Conservation (phyloP, 495 filamentous ascomycete species). For the Talaromyces liani region DNA sequence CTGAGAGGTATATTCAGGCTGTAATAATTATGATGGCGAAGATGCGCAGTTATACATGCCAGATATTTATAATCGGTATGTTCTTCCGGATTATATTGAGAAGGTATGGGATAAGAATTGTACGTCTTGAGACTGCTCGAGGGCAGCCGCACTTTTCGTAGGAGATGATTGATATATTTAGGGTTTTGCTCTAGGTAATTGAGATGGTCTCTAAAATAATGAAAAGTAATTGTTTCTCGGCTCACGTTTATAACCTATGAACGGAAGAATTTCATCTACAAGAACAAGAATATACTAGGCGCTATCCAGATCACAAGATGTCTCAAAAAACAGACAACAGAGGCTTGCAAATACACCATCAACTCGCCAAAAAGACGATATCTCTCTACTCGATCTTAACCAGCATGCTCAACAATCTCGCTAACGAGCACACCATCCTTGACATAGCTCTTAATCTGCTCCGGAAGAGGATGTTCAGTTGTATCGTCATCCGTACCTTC, state of each 20-base stretch:
- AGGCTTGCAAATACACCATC: not conserved
- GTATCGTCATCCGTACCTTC: constrained; percentile 62
- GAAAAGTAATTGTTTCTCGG: not conserved
- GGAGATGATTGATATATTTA: not conserved
- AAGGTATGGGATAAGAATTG: too few relatives aligned
- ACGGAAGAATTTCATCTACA: not conserved
- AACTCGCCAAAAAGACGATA: not conserved
- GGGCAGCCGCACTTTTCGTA: not conserved
- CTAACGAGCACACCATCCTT: constrained; percentile 68
- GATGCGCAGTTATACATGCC: too few relatives aligned
- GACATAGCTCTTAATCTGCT: constrained; percentile 79
- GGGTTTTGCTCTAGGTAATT: too few relatives aligned
- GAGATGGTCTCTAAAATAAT: not conserved
- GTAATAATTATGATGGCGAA: too few relatives aligned
- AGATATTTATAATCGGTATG: too few relatives aligned
- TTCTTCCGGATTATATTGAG: too few relatives aligned
- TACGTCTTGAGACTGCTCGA: too few relatives aligned
- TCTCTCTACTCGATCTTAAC: constrained; percentile 29
- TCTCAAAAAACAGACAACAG: not conserved
- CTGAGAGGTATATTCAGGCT: too few relatives aligned
- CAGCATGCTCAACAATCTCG: constrained; percentile 86
- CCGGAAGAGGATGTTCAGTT: constrained; percentile 75
- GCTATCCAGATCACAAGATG: not conserved
- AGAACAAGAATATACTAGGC: not conserved
- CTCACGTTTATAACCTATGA: not conserved